phyloP scores from a whole-genome alignment of 176 grass and related monocot genomes.

The Areca catechu region DNA sequence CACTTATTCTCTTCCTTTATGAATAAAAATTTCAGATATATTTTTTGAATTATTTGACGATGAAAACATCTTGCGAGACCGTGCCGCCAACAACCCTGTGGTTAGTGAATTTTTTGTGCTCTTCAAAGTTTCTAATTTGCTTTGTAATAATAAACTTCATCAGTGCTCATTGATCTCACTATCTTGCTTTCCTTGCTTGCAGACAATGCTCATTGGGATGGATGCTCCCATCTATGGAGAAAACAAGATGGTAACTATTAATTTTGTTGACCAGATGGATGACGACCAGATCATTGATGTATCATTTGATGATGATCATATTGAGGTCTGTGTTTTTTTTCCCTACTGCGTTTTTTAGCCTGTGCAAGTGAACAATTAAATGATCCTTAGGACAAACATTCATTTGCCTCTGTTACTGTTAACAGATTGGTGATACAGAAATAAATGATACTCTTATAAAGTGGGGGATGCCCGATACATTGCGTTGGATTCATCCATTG shows the following conservation, averaged over 20 bases:
- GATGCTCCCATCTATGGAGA: constrained; percentile 43
- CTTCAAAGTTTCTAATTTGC: no score
- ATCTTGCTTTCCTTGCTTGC: constrained; percentile 20
- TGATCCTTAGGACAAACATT: no score
- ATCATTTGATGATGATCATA: constrained; percentile 35
- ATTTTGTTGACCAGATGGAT: constrained; percentile 46
- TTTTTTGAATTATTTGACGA: constrained; percentile 83
- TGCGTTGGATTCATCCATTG: constrained; percentile 72
- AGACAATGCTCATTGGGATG: constrained; percentile 85
- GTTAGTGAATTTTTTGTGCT: constrained; percentile 31
- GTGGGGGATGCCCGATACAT: constrained; percentile 84
- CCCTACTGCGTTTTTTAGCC: no score
- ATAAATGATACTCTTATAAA: constrained; percentile 89
- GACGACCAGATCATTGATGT: constrained; percentile 27
- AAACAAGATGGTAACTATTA: constrained; percentile 25
- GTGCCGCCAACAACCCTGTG: constrained; percentile 53
- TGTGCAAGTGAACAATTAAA: no score
- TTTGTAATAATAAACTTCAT: no score
- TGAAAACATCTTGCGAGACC: constrained; percentile 70
- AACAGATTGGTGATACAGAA: constrained; percentile 67
- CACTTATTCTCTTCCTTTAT: constrained; percentile 15
- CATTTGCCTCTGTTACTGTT: constrained; percentile 1
- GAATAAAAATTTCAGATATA: constrained; percentile 45
- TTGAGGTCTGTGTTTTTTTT: constrained; percentile 38
- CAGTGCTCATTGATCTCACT: no score